These are phyloP conservation scores for Saccharomyces hybrid DNA, from an alignment of 1,139 yeast genomes.

Conservation along the genomic window DNA sequence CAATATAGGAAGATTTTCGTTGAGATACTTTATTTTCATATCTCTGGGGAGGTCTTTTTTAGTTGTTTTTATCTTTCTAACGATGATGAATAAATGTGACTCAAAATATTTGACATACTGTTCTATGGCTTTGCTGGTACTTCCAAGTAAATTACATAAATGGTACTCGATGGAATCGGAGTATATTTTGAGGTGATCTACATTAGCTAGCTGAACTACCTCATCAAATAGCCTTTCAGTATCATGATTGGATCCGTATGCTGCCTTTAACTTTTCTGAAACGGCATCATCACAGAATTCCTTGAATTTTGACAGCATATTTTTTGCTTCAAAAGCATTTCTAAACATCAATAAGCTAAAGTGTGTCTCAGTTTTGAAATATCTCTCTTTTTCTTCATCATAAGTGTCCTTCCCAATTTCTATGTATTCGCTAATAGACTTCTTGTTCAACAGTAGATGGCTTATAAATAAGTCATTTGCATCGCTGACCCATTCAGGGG, in stretches of 20 bases:
- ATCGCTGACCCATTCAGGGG: slow-evolving; percentile 7
- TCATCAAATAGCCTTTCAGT: background rate
- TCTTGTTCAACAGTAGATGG: slow-evolving; percentile 6
- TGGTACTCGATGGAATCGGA: background rate
- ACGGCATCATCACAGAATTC: slow-evolving; percentile 4
- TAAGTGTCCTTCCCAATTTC: background rate
- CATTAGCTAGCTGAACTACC: background rate
- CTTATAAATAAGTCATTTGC: slow-evolving; percentile 10
- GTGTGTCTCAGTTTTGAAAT: background rate
- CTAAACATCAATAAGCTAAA: background rate
- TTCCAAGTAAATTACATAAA: slow-evolving; percentile 1
- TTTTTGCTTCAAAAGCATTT: slow-evolving; percentile 7
- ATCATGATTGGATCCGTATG: background rate
- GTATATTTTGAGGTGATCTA: background rate
- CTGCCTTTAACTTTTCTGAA: background rate
- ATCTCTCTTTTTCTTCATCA: background rate
- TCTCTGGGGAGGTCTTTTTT: background rate
- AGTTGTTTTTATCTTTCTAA: background rate
- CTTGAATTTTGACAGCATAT: slow-evolving; percentile 3
- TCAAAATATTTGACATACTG: slow-evolving; percentile 3
- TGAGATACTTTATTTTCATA: background rate
- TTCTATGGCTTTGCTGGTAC: slow-evolving; percentile 4
- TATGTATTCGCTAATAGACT: background rate
- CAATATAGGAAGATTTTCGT: background rate
- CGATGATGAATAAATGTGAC: background rate